Evolutionary conservation across 2,329 filamentous ascomycete species (phyloP), one percentile per base, ranked within the genome.

Genomic region (Blumeria graminis): DNA sequence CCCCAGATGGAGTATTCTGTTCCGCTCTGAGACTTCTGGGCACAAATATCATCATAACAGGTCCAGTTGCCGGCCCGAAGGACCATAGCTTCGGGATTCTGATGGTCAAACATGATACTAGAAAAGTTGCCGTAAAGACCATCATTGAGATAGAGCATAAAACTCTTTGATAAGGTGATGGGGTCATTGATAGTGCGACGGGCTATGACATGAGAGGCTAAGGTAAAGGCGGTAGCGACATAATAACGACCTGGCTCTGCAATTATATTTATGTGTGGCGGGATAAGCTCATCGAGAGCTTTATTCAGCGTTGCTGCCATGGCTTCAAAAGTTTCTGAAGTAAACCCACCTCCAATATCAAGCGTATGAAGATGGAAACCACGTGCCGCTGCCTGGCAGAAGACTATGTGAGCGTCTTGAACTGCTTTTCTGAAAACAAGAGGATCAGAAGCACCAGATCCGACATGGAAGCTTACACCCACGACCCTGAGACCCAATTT

Each of bases 61-160:
- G 77, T 76, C 58, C 73, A 71, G 60, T 75, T 69, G 59, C 75
- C 73, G 18, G 76, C 72, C 62, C 80, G 82, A 56, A 98, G 74
- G 58, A 96, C 77, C 70, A 84, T 86, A 57, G 90, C 86, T 50
- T 84, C 71, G 0, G 92, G 92, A 65, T 93, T 78, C 75, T 98
- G 92, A 70, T 96, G 92, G 67, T 96, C 92, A 68, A 95, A 98
- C 74, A 96, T 94, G 76, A 96, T 96, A 78, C 88, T 93, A 62
- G 87, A 94, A 68, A 98, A 96, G 73, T 96, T 96, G 65, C 92
- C 92, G 66, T 98, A 98, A 56, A 96, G 83, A 33, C 92, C 92
- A 63, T 98, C 92, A 68, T 98, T 98, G 68, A 96, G 74, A 69
- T 98, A 98, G 51, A 95, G 72, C 92, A 96, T 98, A 75, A 94